These are phyloP conservation scores for Citrus hindsii DNA, from an alignment of 345 rosid species.

Conservation along the genomic window DNA sequence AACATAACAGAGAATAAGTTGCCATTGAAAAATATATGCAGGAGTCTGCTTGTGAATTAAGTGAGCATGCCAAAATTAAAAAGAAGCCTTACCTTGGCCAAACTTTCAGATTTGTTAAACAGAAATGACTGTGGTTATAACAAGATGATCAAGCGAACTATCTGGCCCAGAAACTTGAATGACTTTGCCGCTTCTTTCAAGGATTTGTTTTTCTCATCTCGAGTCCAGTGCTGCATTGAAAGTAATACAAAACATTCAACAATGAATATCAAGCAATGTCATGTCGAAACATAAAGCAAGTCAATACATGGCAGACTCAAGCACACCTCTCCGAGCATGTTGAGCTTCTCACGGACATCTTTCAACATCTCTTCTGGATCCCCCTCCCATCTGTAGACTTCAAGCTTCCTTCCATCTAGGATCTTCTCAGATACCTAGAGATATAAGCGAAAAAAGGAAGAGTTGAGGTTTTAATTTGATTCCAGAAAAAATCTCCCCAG, in stretches of 20 bases:
- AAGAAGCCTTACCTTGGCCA: background rate
- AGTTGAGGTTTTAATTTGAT: background rate
- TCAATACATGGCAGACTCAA: conserved; percentile 8
- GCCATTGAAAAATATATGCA: background rate
- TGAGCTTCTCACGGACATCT: conserved; percentile 73
- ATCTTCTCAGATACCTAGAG: conserved; percentile 68
- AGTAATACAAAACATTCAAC: conserved; percentile 3
- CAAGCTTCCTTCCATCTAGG: conserved; percentile 68
- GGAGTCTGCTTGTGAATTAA: background rate
- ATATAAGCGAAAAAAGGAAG: background rate
- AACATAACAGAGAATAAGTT: background rate
- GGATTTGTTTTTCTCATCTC: conserved; percentile 79
- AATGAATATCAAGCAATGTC: conserved; percentile 14
- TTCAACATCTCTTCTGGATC: conserved; percentile 52
- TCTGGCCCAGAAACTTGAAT: conserved; percentile 74
- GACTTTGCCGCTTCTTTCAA: conserved; percentile 77
- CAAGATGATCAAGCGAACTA: conserved; percentile 69
- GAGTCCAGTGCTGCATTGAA: conserved; percentile 71
- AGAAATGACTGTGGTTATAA: conserved; percentile 19
- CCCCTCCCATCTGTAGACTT: conserved; percentile 67
- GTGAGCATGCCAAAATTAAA: background rate
- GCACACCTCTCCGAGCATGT: conserved; percentile 74
- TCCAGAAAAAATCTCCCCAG: background rate
- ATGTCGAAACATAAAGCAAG: conserved; percentile 9
- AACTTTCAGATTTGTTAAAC: background rate